Evolutionary conservation across 768 basidiomycete genomes (phyloP).

Genomic region (Lanmaoa pseudosensibilis): DNA sequence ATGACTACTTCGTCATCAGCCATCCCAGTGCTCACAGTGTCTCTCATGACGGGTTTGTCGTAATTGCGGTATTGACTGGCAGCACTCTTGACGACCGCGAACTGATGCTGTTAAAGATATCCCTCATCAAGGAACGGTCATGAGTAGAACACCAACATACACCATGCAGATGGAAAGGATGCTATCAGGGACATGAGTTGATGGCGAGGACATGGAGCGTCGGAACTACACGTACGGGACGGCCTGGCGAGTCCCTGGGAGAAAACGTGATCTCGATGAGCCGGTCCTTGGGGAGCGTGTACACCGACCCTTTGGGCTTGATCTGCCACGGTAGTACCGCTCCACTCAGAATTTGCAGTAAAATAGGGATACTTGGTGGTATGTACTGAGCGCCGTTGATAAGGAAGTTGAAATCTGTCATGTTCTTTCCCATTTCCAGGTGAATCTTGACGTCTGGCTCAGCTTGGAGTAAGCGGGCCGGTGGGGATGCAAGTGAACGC

Average conservation of each 20-base stretch:
- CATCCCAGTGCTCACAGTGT: slow-evolving; percentile 41
- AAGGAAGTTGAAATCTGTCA: slow-evolving; percentile 10
- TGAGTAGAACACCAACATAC: slow-evolving; percentile 4
- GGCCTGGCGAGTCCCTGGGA: slow-evolving; percentile 12
- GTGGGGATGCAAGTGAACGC: slow-evolving; percentile 12
- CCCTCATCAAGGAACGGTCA: neutral
- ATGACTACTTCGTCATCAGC: slow-evolving; percentile 48
- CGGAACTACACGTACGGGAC: slow-evolving; percentile 30
- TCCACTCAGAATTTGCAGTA: slow-evolving; percentile 25
- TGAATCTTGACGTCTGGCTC: slow-evolving; percentile 22
- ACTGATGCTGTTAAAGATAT: slow-evolving; percentile 35
- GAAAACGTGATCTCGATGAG: slow-evolving; percentile 18
- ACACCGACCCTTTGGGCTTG: slow-evolving; percentile 12
- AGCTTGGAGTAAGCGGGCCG: slow-evolving; percentile 6
- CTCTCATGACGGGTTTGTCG: slow-evolving; percentile 50
- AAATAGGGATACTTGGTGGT: slow-evolving; percentile 16
- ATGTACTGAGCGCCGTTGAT: slow-evolving; percentile 16
- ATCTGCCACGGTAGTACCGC: slow-evolving; percentile 6
- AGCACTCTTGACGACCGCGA: slow-evolving; percentile 42
- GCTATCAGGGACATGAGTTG: slow-evolving; percentile 1
- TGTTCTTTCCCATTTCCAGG: slow-evolving; percentile 14
- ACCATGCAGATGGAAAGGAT: slow-evolving; percentile 24
- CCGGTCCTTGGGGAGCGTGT: slow-evolving; percentile 14
- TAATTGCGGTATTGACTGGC: slow-evolving; percentile 38
- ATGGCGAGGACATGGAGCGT: neutral